These are phyloP conservation scores for Lactarius trivialis DNA, from an alignment of 768 basidiomycete species.

Conservation along the genomic window DNA sequence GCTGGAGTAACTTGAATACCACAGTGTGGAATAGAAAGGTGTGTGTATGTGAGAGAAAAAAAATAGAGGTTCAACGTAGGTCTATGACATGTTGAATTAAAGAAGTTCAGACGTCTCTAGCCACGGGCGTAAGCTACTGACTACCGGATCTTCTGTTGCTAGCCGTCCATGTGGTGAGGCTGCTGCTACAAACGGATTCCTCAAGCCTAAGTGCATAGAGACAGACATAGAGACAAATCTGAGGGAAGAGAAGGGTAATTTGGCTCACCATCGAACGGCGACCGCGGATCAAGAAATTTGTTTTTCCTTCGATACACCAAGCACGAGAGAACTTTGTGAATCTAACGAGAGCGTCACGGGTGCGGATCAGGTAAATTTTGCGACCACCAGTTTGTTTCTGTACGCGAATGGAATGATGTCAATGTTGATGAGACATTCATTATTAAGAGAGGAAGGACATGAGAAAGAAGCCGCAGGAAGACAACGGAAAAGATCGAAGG, in stretches of 20 bases:
- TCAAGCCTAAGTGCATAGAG: background rate
- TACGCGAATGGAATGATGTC: background rate
- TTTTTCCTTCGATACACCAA: background rate
- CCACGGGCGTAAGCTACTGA: background rate
- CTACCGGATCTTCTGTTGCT: background rate
- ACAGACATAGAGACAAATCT: background rate
- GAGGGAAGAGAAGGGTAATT: background rate
- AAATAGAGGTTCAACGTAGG: background rate
- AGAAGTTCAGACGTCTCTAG: background rate
- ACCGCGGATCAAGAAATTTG: background rate
- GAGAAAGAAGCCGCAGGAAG: background rate
- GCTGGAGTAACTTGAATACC: background rate
- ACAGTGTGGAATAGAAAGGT: background rate
- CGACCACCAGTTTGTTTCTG: background rate
- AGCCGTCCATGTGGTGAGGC: background rate
- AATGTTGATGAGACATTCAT: background rate
- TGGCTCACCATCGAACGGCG: background rate
- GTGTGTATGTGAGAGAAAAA: background rate
- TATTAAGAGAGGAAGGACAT: background rate
- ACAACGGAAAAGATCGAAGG: background rate
- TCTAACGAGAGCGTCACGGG: background rate
- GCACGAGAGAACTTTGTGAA: background rate
- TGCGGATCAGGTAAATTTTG: background rate
- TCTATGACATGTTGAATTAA: background rate
- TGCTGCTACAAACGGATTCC: background rate